Evolutionary conservation across 2,329 filamentous ascomycete species (phyloP).

Genomic region (Aspergillus sp.): DNA sequence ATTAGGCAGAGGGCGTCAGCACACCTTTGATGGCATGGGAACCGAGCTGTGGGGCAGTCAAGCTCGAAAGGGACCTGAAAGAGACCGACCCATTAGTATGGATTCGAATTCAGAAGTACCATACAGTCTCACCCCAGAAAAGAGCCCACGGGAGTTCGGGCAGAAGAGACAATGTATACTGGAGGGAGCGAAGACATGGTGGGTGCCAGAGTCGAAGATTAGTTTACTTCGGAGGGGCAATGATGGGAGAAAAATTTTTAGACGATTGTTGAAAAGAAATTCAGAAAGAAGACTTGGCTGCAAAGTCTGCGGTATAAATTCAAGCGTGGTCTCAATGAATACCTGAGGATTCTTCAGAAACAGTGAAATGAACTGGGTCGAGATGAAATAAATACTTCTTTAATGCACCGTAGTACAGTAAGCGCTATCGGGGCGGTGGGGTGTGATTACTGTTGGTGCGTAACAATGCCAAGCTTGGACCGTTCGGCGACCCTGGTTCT

Average conservation of each 20-base stretch:
- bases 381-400: too few species aligned
- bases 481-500: neutral
- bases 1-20: slow-evolving; percentile 12
- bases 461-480: slow-evolving; percentile 6
- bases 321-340: too few species aligned
- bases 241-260: too few species aligned
- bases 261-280: too few species aligned
- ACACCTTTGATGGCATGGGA: slow-evolving; percentile 87
- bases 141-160: slow-evolving; percentile 84
- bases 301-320: too few species aligned
- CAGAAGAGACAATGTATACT: slow-evolving; percentile 93
- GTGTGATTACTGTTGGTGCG: neutral
- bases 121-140: slow-evolving; percentile 73
- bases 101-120: slow-evolving; percentile 5
- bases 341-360: too few species aligned
- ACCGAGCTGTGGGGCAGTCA: slow-evolving; percentile 81
- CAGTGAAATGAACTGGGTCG: too few species aligned
- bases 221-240: too few species aligned
- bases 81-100: slow-evolving; percentile 9
- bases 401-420: neutral
- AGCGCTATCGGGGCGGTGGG: neutral
- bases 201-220: slow-evolving; percentile 6
- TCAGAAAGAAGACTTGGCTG: too few species aligned
- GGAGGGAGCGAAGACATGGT: slow-evolving; percentile 75
- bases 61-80: slow-evolving; percentile 75